Percentiles rank a stretch among this genome's conserved stretches.
phyloP scores from a whole-genome alignment of 306 rosid genomes.

The cucumber (Cucumis sativus) region Cucumber_9930_V3 NC_026655.2:8067501-8068000 shows the following conservation, averaged over 20 bases:
- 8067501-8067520: background rate
- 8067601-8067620: background rate
- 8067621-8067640: background rate
- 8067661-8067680: background rate
- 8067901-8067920: background rate
- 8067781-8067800: background rate
- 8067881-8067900: background rate
- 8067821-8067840: background rate
- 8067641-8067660: background rate
- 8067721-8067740: background rate
- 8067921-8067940: background rate
- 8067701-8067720: background rate
- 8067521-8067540: background rate
- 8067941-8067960: constrained; percentile 42
- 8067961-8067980: constrained; percentile 27
- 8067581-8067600: background rate
- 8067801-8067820: background rate
- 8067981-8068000: constrained; percentile 35
- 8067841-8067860: background rate
- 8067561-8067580: background rate
- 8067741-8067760: background rate
- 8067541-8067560: background rate
- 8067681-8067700: background rate
- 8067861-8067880: background rate
- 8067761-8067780: background rate